Evolutionary conservation across 1,139 yeast genomes (phyloP), one percentile per base, ranked within the genome.

Genomic region (Chernovozyma sophiae-reginae): DNA sequence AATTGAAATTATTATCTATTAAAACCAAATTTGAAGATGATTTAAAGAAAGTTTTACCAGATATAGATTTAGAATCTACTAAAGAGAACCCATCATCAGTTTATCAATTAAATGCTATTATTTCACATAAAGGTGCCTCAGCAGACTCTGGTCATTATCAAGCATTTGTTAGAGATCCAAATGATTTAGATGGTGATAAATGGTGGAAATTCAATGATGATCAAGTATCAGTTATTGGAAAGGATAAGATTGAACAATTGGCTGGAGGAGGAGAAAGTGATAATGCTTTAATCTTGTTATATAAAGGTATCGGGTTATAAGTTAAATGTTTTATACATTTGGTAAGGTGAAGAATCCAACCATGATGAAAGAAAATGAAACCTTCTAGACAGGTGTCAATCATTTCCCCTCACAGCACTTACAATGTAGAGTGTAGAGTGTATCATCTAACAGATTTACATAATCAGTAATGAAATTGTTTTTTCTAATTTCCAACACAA

Each of bases 251-350:
- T 44, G 96, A 87, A 56, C 64, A 76, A 38, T 72, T 94, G 46
- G 86, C 97, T 7, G 99, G 98, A 33, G 99, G 99, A 36, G 97
- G 98, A 43, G 98, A 94, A 65, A 81, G 95, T 50, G 98, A 92
- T 61, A 81, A 95, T 52, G 98, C 98, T 2, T 76, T 92, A 61
- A 81, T 94, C 43, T 72, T 90, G 47, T 63, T 92, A 38, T 92
- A 92, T 68, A 83, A 82, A 55, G 95, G 87, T 3, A 76, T 81
- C 49, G 95, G 92, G 15, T 54, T 72, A 46, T 64, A 52, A 50
- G 32, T 18, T 4, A 5, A n/a, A n/a, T n/a, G n/a, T n/a, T n/a
- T n/a, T n/a, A n/a, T n/a, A n/a, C n/a, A n/a, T n/a, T n/a, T n/a
- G n/a, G n/a, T n/a, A n/a, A n/a, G n/a, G n/a, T n/a, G n/a, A n/a